Evolutionary conservation across 225 moss, liverwort and hornwort species (phyloP), one percentile per base, ranked within the genome.

Genomic region (Ulota crispa): DNA sequence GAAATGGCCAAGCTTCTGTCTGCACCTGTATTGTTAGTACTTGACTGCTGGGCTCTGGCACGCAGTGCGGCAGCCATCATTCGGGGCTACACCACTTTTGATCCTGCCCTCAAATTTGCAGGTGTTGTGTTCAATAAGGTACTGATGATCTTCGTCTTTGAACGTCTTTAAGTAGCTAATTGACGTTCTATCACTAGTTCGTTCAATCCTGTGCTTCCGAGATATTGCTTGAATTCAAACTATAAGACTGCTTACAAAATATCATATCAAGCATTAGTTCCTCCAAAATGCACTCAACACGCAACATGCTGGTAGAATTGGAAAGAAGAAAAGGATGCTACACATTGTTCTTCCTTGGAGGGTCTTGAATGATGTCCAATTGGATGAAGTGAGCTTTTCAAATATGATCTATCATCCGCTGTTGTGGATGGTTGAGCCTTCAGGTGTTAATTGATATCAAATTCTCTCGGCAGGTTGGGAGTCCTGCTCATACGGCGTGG

Each of bases 1-100:
- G 91, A 93, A 75, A 93, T 93, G 93, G 93, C 91, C 31, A 93
- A 93, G 85, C 87, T 93, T 71, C 60, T 93, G 71, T 91, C 84
- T 81, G 87, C 89, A 57, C 91, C 91, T 43, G 91, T 93, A 53
- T 80, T 93, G 78, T 63, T 93, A 73, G 93, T 93, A n/a, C 88
- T 93, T 1, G 91, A 93, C 68, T 91, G 93, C 80, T 93, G 93
- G 93, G 65, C 91, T 81, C 79, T 93, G 77, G 91, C 89, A 69
- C 87, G 89, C 74, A 93, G 93, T 87, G 91, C 89, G 32, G 93
- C 91, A 63, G 93, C 93, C 54, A 86, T 93, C 85, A 88, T 93
- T 81, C 88, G 87, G 37, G 91, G 93, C 72, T 93, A 88, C 67
- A 91, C 91, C 9, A 86, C 88, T 76, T 93, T 93, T 64, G 91